A percentile compares a stretch with the other conserved stretches of the same genome.
Evolutionary conservation across 2,329 filamentous ascomycete species (phyloP).

Genomic region (Dothideomycetes sp.): DNA sequence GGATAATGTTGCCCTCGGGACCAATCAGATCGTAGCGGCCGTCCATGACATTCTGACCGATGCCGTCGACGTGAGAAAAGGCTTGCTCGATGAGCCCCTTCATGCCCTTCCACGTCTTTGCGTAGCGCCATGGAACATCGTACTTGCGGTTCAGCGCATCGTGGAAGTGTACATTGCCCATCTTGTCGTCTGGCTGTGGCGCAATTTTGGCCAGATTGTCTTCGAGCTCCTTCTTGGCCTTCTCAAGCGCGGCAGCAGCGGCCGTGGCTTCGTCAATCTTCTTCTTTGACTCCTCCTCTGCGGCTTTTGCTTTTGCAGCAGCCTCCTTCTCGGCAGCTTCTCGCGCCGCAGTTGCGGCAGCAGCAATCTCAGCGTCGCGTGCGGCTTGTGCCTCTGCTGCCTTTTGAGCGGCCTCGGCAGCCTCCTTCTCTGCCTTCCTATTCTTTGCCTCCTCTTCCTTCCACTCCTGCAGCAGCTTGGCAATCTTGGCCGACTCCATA

Average conservation of each 20-base stretch:
- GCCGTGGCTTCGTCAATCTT: slow-evolving; percentile 44
- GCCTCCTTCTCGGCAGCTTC: slow-evolving; percentile 29
- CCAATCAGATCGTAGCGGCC: slow-evolving; percentile 38
- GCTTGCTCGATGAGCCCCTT: slow-evolving; percentile 38
- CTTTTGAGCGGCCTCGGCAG: slow-evolving; percentile 20
- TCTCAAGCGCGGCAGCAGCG: slow-evolving; percentile 39
- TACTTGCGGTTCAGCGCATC: slow-evolving; percentile 87
- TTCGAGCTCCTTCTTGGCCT: slow-evolving; percentile 36
- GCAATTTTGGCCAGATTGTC: slow-evolving; percentile 35
- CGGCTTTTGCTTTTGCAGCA: slow-evolving; percentile 16
- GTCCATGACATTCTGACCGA: slow-evolving; percentile 33
- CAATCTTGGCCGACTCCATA: slow-evolving; percentile 10
- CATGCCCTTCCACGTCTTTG: slow-evolving; percentile 52
- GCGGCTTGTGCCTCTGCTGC: slow-evolving; percentile 31
- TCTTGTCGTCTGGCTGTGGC: slow-evolving; percentile 44
- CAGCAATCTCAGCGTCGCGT: slow-evolving; percentile 30
- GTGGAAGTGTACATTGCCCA: slow-evolving; percentile 76
- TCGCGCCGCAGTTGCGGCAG: slow-evolving; percentile 33
- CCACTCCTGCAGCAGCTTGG: slow-evolving; percentile 29
- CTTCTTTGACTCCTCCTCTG: slow-evolving; percentile 32
- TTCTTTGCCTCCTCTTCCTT: slow-evolving; percentile 28
- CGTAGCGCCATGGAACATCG: slow-evolving; percentile 79
- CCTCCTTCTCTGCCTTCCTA: slow-evolving; percentile 22
- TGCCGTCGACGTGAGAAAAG: slow-evolving; percentile 35
- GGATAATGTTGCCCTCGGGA: slow-evolving; percentile 37